These are phyloP conservation scores for Rhodotorula babjevae DNA, from an alignment of 768 basidiomycete species.

Conservation along the genomic window DNA sequence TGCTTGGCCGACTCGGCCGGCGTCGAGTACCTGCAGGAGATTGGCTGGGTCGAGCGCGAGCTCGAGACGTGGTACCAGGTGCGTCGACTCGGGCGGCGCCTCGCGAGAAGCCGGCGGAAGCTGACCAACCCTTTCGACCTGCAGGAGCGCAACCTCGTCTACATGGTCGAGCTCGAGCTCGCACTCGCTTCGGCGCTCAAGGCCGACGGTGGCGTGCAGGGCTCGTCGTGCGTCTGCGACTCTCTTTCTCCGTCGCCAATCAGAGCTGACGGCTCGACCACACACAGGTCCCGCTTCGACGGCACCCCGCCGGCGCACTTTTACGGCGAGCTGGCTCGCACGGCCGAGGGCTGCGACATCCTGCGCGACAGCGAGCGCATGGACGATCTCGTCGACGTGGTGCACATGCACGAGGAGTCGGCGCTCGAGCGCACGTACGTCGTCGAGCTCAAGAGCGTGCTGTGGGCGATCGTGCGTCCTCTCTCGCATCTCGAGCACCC, in stretches of 20 bases:
- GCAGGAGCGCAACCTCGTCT: constrained; percentile 87
- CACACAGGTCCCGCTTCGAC: constrained; percentile 61
- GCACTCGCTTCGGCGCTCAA: constrained; percentile 61
- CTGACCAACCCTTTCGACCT: too few species aligned
- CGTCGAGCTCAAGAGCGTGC: constrained; percentile 82
- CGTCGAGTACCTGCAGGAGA: constrained; percentile 83
- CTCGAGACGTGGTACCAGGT: constrained; percentile 97
- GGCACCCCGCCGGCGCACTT: constrained; percentile 90
- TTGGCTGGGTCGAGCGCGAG: constrained; percentile 87
- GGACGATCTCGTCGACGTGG: constrained; percentile 80
- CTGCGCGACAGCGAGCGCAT: constrained; percentile 88
- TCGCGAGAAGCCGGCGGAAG: too few species aligned
- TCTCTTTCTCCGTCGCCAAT: neutral
- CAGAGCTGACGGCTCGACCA: neutral
- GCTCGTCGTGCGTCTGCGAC: neutral
- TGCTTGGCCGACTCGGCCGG: constrained; percentile 93
- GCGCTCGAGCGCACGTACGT: constrained; percentile 76
- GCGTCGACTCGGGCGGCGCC: neutral
- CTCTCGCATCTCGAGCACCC: neutral
- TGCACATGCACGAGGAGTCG: constrained; percentile 65
- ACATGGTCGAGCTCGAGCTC: constrained; percentile 89
- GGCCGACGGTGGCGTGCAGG: constrained; percentile 2
- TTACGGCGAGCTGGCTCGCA: constrained; percentile 96
- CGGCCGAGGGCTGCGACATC: constrained; percentile 86
- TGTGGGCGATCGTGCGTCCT: constrained; percentile 80